Evolutionary conservation across 441 rosid species (phyloP), one percentile per base, ranked within the genome.

Genomic region (Syzygium malaccense): DNA sequence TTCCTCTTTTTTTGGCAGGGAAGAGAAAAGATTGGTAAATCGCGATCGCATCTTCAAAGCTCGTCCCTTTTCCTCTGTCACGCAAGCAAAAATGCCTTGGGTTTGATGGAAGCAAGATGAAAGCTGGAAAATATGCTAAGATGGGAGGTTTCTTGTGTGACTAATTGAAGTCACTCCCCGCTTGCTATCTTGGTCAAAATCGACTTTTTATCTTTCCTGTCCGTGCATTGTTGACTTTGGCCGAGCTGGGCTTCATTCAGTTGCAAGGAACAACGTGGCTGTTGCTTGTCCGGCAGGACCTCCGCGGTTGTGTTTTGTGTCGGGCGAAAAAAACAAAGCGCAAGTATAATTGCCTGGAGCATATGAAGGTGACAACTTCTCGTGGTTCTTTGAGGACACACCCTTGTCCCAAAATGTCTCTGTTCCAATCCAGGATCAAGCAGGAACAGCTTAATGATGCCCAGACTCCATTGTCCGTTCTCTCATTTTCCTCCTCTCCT

Each of bases 321-420:
- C 79, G 55, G 80, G 88, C 85, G 89, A 85, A 60, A 89, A 87
- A 57, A 62, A 86, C 53, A 53, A 60, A 66, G 89, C 41, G n/a
- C 33, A 60, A 78, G 71, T 60, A 85, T 87, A 60, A 45, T 90
- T 71, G 85, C 64, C 64, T 85, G 86, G 75, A 87, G 85, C 56
- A 90, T 86, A 62, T 80, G 64, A 92, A 86, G 90, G 91, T 89
- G 49, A 71, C 83, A 37, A 23, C 33, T 55, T 85, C 62, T 32
- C 62, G 13, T 12, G 28, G 41, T 54, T 85, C 60, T 48, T 58
- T 83, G n/a, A 32, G 79, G 87, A 91, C 90, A 89, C 90, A 92
- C 90, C 91, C 89, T 56, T 90, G 87, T 86, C 88, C 86, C 89
- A 89, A 92, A 90, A 93, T 94, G 95, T 92, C 92, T 89, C 58